Evolutionary conservation across 1,284 basidiomycete species (phyloP).

Genomic region (Puccinia novopanici): DNA sequence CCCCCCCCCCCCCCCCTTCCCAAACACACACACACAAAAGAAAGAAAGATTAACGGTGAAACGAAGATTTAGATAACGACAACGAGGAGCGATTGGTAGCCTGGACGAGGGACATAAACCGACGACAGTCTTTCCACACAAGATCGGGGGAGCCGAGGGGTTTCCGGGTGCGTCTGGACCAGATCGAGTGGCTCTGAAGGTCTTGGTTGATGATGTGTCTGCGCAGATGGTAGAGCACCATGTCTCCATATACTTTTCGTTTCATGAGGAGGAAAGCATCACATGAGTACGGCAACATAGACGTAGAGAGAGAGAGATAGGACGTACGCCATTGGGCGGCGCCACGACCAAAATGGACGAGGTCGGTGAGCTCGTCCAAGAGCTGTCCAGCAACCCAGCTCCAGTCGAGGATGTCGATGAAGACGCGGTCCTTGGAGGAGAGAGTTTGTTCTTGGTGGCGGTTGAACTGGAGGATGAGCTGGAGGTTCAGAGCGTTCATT

Average conservation of each 20-base stretch:
- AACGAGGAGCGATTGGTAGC: neutral
- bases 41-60: neutral
- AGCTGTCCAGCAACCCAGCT: neutral
- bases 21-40: no score
- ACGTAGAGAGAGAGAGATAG: neutral
- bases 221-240: conserved; percentile 8
- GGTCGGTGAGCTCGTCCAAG: conserved; percentile 15
- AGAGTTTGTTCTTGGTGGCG: neutral
- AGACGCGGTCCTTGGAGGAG: neutral
- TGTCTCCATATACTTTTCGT: conserved; percentile 16
- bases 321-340: conserved; percentile 24
- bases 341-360: conserved; percentile 21
- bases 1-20: no score
- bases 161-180: neutral
- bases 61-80: neutral
- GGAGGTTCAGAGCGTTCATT: neutral
- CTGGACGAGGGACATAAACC: neutral
- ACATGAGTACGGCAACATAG: neutral
- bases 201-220: neutral
- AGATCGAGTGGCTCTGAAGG: neutral
- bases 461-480: conserved; percentile 2
- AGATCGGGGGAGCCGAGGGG: neutral
- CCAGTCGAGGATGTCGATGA: conserved; percentile 27
- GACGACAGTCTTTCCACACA: conserved; percentile 1
- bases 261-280: neutral